Evolutionary conservation across 208 protist species (phyloP), one percentile per base, ranked within the genome.

Genomic region (Trypanosoma scelopori): DNA sequence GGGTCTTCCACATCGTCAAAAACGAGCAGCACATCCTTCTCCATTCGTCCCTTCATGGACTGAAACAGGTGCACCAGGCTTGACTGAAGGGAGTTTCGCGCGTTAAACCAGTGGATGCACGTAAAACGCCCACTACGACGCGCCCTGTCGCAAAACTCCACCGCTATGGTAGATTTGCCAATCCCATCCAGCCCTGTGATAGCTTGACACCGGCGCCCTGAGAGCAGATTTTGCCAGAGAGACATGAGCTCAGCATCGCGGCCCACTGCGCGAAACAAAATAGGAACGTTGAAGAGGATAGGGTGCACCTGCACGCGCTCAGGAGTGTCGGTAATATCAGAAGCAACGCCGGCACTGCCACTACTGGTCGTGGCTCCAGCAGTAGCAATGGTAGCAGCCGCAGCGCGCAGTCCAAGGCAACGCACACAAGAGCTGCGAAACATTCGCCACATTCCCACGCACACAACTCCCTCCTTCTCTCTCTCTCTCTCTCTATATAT

Each of bases 21-120:
- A 16, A 96, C 82, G 7, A 96, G 63, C 15, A 96, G 73, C 32
- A 92, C 85, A 60, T 92, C 79, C 58, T 80, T 83, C 66, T 96
- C 87, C 52, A 55, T 83, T 9, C 90, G 81, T 12, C 79, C 85
- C 32, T 78, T 70, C 85, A 96, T 92, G 15, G 82, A 79, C n/a
- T 73, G 51, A 30, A 93, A 81, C 59, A 93, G 89, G 15, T 88
- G 66, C 62, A 77, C 22, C 25, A 96, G 47, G 41, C 84, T 71
- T 63, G 68, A 65, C 41, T 76, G 69, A 13, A 69, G n/a, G 0
- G 47, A 48, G 28, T 65, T 55, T n/a, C 27, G 18, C 7, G 69
- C 79, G 63, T 87, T 82, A 58, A 93, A 88, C 87, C 90, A 96
- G 63, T 88, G 87, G 60, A 96, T 90, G 73, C 90, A 96, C 4